These are phyloP conservation scores for Penicillium soppii DNA, from an alignment of 495 filamentous ascomycete genomes.

Conservation along the genomic window DNA sequence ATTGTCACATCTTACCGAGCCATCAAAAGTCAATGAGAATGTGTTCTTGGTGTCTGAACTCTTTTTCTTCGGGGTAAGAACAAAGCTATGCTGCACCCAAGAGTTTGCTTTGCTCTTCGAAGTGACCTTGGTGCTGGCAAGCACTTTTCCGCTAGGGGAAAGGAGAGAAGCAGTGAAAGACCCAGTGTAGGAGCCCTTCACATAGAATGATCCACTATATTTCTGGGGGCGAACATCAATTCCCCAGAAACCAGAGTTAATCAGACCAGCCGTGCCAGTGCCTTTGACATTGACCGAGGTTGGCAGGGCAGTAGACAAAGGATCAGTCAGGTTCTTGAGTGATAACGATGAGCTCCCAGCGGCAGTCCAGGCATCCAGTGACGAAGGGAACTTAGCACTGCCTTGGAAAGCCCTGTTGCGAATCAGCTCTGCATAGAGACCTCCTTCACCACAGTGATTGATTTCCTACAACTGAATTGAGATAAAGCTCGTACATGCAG, in stretches of 20 bases:
- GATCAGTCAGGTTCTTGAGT: constrained; percentile 50
- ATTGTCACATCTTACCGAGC: constrained; percentile 26
- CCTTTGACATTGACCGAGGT: constrained; percentile 59
- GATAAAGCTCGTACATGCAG: background rate
- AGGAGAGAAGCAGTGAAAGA: constrained; percentile 30
- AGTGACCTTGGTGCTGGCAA: constrained; percentile 26
- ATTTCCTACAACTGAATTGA: constrained; percentile 52
- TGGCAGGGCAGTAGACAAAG: constrained; percentile 60
- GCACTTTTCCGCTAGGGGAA: constrained; percentile 29
- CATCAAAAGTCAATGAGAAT: constrained; percentile 60
- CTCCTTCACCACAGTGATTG: constrained; percentile 74
- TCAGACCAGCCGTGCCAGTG: constrained; percentile 47
- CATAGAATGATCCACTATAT: constrained; percentile 59
- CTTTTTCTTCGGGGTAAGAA: constrained; percentile 28
- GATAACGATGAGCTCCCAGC: constrained; percentile 51
- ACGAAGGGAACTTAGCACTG: constrained; percentile 39
- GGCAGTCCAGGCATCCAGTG: constrained; percentile 53
- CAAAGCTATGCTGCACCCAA: constrained; percentile 39
- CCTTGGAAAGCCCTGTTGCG: constrained; percentile 71
- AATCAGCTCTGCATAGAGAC: constrained; percentile 73
- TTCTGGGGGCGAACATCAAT: constrained; percentile 54
- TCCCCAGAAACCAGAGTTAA: constrained; percentile 64
- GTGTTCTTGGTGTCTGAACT: constrained; percentile 63
- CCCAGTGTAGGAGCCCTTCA: constrained; percentile 42
- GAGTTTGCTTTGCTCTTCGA: constrained; percentile 25